Conservation (phyloP, 306 rosid species). For the Dryas octopetala region DNA sequence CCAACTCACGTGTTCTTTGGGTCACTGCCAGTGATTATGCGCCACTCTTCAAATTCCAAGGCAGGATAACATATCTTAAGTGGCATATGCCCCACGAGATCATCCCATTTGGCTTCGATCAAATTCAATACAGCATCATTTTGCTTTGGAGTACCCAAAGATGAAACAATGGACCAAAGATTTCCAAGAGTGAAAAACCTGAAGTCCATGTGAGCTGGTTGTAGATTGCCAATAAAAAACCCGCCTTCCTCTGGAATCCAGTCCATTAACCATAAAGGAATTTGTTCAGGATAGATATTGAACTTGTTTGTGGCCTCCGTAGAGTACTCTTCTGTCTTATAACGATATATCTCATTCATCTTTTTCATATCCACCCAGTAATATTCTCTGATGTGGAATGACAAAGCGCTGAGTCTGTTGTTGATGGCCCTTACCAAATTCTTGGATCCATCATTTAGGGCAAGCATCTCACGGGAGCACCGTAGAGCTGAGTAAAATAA, state of each 20-base stretch:
- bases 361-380: conserved; percentile 91
- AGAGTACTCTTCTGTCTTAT: conserved; percentile 94
- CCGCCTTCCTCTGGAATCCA: conserved; percentile 98
- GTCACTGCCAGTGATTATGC: conserved; percentile 86
- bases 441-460: conserved; percentile 56
- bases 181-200: conserved; percentile 95
- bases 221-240: conserved; percentile 82
- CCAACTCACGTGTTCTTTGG: conserved; percentile 87
- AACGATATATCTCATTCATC: conserved; percentile 90
- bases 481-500: conserved; percentile 93
- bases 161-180: conserved; percentile 87
- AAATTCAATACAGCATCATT: conserved; percentile 68
- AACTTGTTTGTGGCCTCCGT: conserved; percentile 86
- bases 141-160: conserved; percentile 90
- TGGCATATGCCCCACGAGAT: conserved; percentile 87
- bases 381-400: conserved; percentile 91
- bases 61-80: conserved; percentile 92
- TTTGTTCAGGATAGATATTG: conserved; percentile 97
- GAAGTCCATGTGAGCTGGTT: conserved; percentile 99
- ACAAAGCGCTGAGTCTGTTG: conserved; percentile 83
- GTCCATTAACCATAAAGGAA: conserved; percentile 89
- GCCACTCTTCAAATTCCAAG: conserved; percentile 91
- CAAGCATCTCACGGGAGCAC: conserved; percentile 76
- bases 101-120: conserved; percentile 86
- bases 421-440: conserved; percentile 72